phyloP scores from a whole-genome alignment of 805 yeast species.

The Pichia rugopelliculosa region DNA sequence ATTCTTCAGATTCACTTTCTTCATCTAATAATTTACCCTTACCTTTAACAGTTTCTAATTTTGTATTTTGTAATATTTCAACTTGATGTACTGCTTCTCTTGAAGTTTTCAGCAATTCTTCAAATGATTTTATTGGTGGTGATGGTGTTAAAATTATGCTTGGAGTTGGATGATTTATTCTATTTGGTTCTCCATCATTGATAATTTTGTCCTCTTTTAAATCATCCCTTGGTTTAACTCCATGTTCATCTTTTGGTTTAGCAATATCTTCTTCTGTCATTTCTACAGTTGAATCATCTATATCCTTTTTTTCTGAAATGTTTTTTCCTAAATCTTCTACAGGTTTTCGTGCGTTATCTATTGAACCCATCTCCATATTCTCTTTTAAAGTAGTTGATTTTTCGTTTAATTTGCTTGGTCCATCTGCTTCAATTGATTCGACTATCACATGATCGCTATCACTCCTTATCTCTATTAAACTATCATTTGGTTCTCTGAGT shows the following conservation, averaged over 20 bases:
- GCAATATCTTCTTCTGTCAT: slow-evolving; percentile 12
- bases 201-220: background rate
- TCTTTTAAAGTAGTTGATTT: too few relatives aligned
- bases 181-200: too few relatives aligned
- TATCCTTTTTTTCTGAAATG: background rate
- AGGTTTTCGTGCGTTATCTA: background rate
- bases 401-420: too few relatives aligned
- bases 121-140: background rate
- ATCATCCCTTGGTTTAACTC: background rate
- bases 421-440: too few relatives aligned
- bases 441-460: too few relatives aligned
- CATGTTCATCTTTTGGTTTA: background rate
- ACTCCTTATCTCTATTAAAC: too few relatives aligned
- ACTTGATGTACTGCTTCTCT: background rate
- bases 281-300: slow-evolving; percentile 13
- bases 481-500: background rate
- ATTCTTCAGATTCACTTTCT: background rate
- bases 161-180: background rate
- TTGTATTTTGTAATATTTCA: background rate
- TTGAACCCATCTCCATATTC: too few relatives aligned
- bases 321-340: slow-evolving; percentile 1
- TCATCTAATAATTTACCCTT: background rate
- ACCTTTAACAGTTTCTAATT: background rate
- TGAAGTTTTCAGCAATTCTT: background rate
- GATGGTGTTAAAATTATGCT: background rate